These are phyloP conservation scores for Mycosarcoma mackinlayi DNA, from an alignment of 1,284 basidiomycete genomes.

Conservation along the genomic window DNA sequence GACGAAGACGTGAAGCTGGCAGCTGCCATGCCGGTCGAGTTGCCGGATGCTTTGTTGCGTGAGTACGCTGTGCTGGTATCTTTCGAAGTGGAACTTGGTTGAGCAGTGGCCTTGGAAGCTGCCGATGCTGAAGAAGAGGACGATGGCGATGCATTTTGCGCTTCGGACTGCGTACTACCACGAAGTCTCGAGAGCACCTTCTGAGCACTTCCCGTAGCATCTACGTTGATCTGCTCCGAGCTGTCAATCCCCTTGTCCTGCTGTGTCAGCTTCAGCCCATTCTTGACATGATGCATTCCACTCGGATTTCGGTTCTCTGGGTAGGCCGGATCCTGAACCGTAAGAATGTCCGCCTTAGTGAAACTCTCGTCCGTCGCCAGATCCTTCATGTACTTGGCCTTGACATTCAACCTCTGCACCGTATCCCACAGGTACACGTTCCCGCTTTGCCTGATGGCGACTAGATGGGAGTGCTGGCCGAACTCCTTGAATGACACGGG, in stretches of 20 bases:
- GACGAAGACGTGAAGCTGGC: conserved; percentile 94
- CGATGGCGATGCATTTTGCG: background rate
- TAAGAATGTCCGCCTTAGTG: conserved; percentile 87
- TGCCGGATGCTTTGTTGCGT: conserved; percentile 76
- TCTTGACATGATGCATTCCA: conserved; percentile 63
- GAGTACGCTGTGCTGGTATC: conserved; percentile 18
- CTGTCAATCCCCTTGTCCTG: conserved; percentile 56
- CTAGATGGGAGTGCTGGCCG: conserved; percentile 71
- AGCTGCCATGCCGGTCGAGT: conserved; percentile 87
- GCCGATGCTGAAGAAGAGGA: background rate
- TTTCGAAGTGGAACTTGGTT: background rate
- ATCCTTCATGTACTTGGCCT: conserved; percentile 78
- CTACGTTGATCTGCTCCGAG: conserved; percentile 62
- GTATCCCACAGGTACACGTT: conserved; percentile 90
- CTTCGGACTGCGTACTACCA: background rate
- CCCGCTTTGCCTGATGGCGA: conserved; percentile 72
- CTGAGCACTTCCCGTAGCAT: conserved; percentile 64
- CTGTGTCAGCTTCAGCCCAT: conserved; percentile 57
- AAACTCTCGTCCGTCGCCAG: conserved; percentile 84
- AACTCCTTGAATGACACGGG: conserved; percentile 71
- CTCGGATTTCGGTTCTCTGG: conserved; percentile 33
- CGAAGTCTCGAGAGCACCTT: conserved; percentile 50
- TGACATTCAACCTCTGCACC: conserved; percentile 76
- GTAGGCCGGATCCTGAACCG: conserved; percentile 73
- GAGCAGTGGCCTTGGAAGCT: background rate